phyloP scores from a whole-genome alignment of 2,329 filamentous ascomycete genomes.

The Cladophialophora yegresii region DNA sequence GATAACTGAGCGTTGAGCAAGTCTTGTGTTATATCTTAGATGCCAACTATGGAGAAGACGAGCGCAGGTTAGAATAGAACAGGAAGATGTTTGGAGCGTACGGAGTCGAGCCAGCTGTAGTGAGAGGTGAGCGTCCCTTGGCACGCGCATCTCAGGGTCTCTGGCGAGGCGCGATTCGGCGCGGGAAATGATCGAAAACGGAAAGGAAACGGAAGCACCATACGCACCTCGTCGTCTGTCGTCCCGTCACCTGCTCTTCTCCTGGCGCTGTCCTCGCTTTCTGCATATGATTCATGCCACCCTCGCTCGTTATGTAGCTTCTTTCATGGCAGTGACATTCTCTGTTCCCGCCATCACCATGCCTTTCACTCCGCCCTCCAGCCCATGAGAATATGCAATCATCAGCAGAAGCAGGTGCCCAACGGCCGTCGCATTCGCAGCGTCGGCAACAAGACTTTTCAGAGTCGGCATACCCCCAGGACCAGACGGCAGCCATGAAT shows the following conservation, averaged over 20 bases:
- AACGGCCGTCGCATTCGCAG: constrained; percentile 25
- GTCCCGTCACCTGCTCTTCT: constrained; percentile 3
- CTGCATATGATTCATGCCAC: not conserved
- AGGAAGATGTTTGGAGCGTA: too few species aligned
- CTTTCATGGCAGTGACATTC: constrained; percentile 2
- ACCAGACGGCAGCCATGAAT: constrained; percentile 20
- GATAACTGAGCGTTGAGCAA: not conserved
- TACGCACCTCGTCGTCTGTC: not conserved
- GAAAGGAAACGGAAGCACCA: constrained; percentile 12
- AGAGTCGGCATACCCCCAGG: constrained; percentile 21
- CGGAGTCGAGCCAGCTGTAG: not conserved
- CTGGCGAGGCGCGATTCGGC: not conserved
- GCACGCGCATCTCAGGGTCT: constrained; percentile 1
- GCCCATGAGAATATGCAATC: constrained; percentile 26
- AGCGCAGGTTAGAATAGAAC: too few species aligned
- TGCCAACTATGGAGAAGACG: too few species aligned
- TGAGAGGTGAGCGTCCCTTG: not conserved
- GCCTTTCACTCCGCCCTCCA: constrained; percentile 6
- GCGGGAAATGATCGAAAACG: constrained; percentile 3
- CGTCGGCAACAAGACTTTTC: constrained; percentile 23
- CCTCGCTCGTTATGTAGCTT: constrained; percentile 7
- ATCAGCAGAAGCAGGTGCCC: constrained; percentile 16
- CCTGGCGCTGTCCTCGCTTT: not conserved
- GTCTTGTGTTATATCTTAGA: too few species aligned
- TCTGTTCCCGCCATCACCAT: constrained; percentile 7